Evolutionary conservation across 768 basidiomycete species (phyloP), one percentile per base, ranked within the genome.

Genomic region (Pulveroboletus sp.): DNA sequence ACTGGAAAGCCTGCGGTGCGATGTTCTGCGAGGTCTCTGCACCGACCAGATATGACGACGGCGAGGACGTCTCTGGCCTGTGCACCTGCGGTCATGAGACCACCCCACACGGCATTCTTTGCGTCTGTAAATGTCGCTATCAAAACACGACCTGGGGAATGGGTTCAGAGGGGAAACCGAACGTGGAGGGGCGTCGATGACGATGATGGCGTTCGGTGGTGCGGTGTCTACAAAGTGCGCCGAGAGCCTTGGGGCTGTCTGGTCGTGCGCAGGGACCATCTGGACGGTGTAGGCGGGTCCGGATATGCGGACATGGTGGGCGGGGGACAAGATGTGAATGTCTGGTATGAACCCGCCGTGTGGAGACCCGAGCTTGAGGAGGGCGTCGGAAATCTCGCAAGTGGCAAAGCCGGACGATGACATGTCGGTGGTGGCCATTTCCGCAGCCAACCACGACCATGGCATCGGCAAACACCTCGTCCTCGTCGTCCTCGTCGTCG

Each of bases 71-170:
- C 78, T 47, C 84, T 81, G 12, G 80, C 78, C 60, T 82, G 79
- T 1, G 92, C 92, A 19, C 90, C 90, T 0, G 89, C 87, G 11
- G 90, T 84, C 91, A 93, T 91, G 41, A 91, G 80, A 17, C 93
- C 92, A 20, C 93, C 92, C 93, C 93, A 95, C 6, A 92, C 88
- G 5, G 91, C 90, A 57, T 83, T 87, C 67, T 85, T 86, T 23
- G 75, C 71, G 47, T 82, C 89, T 85, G 63, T 21, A 20, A n/a
- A 19, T 3, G 35, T 20, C 6, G 7, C n/a, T 27, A 40, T 63
- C 40, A 44, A 39, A 23, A 31, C 40, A 24, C 33, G 35, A 34
- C 33, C 25, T 14, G 1, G 8, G 21, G 38, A 34, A 47, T 33
- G 43, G 37, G 37, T 42, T 43, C 56, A 59, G 1, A 36, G 40